phyloP scores from a whole-genome alignment of 352 stramenopile genomes.

The Phytophthora vignae region DNA sequence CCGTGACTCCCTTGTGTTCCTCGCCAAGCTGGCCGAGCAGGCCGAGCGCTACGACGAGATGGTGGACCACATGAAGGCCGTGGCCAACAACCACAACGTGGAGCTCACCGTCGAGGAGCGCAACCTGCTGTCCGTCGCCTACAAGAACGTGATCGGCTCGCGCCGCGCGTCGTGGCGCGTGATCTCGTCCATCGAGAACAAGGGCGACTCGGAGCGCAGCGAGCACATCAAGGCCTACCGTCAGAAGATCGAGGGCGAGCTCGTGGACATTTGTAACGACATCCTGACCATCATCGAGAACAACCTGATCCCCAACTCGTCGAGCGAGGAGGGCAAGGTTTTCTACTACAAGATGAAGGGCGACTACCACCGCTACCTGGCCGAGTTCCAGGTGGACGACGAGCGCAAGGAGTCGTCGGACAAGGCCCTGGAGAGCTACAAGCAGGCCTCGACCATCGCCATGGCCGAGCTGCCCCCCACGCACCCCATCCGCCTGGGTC shows the following conservation, averaged over 20 bases:
- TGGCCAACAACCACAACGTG: slow-evolving; percentile 95
- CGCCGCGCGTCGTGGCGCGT: slow-evolving; percentile 98
- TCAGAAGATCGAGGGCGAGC: slow-evolving; percentile 96
- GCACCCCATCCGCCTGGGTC: slow-evolving; percentile 98
- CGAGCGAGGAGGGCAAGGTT: slow-evolving; percentile 98
- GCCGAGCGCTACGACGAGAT: slow-evolving; percentile 93
- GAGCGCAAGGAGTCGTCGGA: slow-evolving; percentile 94
- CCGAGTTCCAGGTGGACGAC: slow-evolving; percentile 98
- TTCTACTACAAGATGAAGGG: slow-evolving; percentile 99
- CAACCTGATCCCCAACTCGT: slow-evolving; percentile 98
- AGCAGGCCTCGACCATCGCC: slow-evolving; percentile 90
- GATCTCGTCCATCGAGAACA: slow-evolving; percentile 99
- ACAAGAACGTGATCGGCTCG: slow-evolving; percentile 99
- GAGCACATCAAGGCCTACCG: slow-evolving; percentile 95
- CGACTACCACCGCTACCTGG: slow-evolving; percentile 99
- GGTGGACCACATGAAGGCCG: slow-evolving; percentile 98
- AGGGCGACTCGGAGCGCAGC: slow-evolving; percentile 94
- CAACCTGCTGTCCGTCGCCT: slow-evolving; percentile 95
- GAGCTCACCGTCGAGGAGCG: slow-evolving; percentile 99
- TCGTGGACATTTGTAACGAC: slow-evolving; percentile 98
- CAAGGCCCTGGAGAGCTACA: slow-evolving; percentile 83
- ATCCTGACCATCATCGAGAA: slow-evolving; percentile 98
- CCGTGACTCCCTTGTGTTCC: slow-evolving; percentile 82
- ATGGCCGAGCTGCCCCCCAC: slow-evolving; percentile 97
- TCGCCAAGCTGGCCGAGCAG: slow-evolving; percentile 86